Base-by-base conservation (phyloP, 306 rosid species). In the Quercus robur region DNA sequence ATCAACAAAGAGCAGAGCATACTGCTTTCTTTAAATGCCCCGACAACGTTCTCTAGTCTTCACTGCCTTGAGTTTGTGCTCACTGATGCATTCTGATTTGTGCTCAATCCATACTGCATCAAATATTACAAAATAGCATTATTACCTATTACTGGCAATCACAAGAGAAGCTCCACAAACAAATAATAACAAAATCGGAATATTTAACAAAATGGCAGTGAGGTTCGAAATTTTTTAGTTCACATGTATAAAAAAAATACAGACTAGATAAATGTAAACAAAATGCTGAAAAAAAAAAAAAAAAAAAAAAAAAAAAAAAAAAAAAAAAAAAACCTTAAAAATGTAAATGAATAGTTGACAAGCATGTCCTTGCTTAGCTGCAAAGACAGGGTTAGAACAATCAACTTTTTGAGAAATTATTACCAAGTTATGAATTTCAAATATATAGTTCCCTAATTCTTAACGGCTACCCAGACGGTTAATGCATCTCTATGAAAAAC, bases 81-180 rank as follows among this genome's bases (percentile, higher is more conserved):
- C 73, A 71, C 57, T 44, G 83, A 83, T 3, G 88, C 76, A 68
- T 80, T 86, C 80, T 86, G 90, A 74, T 76, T 84, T 14, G 75
- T 74, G 87, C 73, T 90, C 82, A 93, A 77, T 80, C 97, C 97
- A 25, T 94, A 89, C 99, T 93, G 97, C 91, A 88, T 59, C 73
- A 56, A 21, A 78, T 20, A 71, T 28, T 72, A 54, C 71, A 70
- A 38, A 25, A 56, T 51, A 21, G 73, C 5, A 25, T 63, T 30
- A 56, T 90, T 73, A 85, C 51, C 70, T 63, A 28, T 23, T 35
- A 54, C 71, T 28, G 61, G 46, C 70, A 72, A 6, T 67, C 33
- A 20, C 31, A 44, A 19, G 64, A 35, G 52, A 67, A 14, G 52
- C 52, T 67, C 72, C 25, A 67, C 52, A 33, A 19, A 35, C 20